Evolutionary conservation across 768 basidiomycete genomes (phyloP), one percentile per base, ranked within the genome.

Genomic region (Galerina marginata): DNA sequence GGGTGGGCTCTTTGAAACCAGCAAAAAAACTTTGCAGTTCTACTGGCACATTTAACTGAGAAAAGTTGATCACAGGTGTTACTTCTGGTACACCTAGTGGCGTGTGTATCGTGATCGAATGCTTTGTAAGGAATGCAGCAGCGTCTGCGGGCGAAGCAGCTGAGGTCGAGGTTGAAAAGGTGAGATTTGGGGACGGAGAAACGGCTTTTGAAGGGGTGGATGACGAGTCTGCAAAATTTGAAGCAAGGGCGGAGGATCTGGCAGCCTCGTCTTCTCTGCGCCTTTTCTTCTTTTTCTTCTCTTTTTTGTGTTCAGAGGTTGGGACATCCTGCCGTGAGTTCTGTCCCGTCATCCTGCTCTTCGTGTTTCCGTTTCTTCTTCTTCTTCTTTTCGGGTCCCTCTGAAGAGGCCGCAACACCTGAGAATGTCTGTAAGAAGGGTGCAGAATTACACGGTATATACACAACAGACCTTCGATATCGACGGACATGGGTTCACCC

Each of bases 1-100:
- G 96, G 0, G 96, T 96, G 4, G 97, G 96, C 64, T 90, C 86
- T 63, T 87, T 85, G 78, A 95, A 99, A 7, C 78, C 79, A 49
- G 79, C 72, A 60, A 98, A 88, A 0, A 87, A 89, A 0, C 76
- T 68, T 43, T 81, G 82, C 37, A 99, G 83, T 12, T 80, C 78
- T 1, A 77, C 72, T 6, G 90, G 86, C 50, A 98, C 82, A 29
- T 74, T 72, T 14, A 99, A 83, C 55, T 91, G 85, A 59, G 83
- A 77, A 70, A 99, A 96, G 1, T 86, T 82, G 47, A 90, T 81
- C 52, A 94, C 76, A 26, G 97, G 96, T 12, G 77, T 75, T 59
- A 87, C 79, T 16, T 78, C 66, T 4, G 79, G 69, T 38, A 79
- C 73, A 44, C 79, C 75, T 2, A 77, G 65, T 1, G 84, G 82